Percentiles rank a stretch among this genome's conserved stretches.
Evolutionary conservation across 1,139 yeast genomes (phyloP).

Genomic region (Diutina neorugosa): DNA sequence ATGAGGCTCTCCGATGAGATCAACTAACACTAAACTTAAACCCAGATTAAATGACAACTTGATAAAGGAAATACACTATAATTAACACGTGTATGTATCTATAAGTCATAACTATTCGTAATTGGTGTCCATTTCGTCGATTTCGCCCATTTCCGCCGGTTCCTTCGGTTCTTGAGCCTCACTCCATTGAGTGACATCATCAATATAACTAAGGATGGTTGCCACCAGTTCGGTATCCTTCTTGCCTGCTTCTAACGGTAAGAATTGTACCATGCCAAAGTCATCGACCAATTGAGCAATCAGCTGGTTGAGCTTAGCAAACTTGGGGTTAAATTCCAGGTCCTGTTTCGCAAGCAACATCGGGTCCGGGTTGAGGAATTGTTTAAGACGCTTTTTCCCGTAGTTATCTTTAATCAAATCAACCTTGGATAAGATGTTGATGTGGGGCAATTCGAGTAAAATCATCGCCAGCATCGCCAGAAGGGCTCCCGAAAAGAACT

Average conservation of each 20-base stretch:
- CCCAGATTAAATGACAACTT: too few relatives aligned
- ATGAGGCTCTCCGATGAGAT: background rate
- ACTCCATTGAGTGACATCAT: constrained; percentile 96
- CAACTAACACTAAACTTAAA: too few relatives aligned
- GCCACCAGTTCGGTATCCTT: constrained; percentile 68
- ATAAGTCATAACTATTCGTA: background rate
- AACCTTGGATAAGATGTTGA: constrained; percentile 74
- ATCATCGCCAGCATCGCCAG: constrained; percentile 99
- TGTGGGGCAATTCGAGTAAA: constrained; percentile 84
- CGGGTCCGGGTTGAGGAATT: constrained; percentile 88
- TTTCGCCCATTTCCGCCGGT: constrained; percentile 27
- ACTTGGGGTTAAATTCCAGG: constrained; percentile 53
- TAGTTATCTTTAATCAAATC: constrained; percentile 75
- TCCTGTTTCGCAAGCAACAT: constrained; percentile 37
- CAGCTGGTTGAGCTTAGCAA: constrained; percentile 58
- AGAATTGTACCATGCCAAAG: constrained; percentile 95
- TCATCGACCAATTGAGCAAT: constrained; percentile 90
- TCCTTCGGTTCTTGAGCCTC: constrained; percentile 96
- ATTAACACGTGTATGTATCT: background rate
- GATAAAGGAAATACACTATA: too few relatives aligned
- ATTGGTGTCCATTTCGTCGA: background rate
- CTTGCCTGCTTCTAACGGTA: constrained; percentile 68
- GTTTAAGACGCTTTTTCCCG: constrained; percentile 63
- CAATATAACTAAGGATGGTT: constrained; percentile 81
- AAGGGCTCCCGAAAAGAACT: constrained; percentile 89